Base-by-base conservation (phyloP, 1,284 basidiomycete species). In the Nidula niveotomentosa region DNA sequence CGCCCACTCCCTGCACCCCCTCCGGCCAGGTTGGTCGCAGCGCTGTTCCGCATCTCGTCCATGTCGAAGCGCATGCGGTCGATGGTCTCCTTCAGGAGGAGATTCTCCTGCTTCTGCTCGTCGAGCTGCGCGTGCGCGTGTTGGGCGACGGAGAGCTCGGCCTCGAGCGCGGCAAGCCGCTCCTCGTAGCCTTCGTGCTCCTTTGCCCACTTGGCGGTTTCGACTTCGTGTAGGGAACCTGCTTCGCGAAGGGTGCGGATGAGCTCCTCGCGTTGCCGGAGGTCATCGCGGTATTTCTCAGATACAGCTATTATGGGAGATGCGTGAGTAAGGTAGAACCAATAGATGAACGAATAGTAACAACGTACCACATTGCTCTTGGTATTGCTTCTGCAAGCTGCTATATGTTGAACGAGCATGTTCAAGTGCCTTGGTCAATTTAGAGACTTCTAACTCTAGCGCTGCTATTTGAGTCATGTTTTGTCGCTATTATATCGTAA, bases 71-170 rank as follows among this genome's bases (percentile, higher is more conserved):
- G 80, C 81, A 96, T 85, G 36, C 93, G 82, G 67, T 96, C 93
- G 61, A 96, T 96, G 0, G 94, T 96, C 76, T 96, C 94, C 67
- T 94, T 95, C 58, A 96, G 78, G 66, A 91, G 74, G 59, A 95
- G 66, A 63, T 96, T 96, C 76, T 96, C 93, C 64, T 93, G 90
- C 73, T 94, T 95, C 74, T 96, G 93, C 60, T 89, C 88, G 54
- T 94, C 91, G 36, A 96, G 80, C 56, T 86, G 80, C 0, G 75
- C 77, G 53, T 91, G 85, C 0, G 89, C 85, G 58, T 85, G 81
- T 48, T 88, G 84, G 1, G 91, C 90, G 15, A 82, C 62, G 1
- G 66, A 67, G 2, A 96, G 77, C 57, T 94, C 91, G 6, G 69
- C 62, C 62, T 93, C 88, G 30, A 95, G 79, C 8, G 78, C 69